phyloP scores from a whole-genome alignment of 805 yeast genomes.

The Alloascoidea africana region DNA sequence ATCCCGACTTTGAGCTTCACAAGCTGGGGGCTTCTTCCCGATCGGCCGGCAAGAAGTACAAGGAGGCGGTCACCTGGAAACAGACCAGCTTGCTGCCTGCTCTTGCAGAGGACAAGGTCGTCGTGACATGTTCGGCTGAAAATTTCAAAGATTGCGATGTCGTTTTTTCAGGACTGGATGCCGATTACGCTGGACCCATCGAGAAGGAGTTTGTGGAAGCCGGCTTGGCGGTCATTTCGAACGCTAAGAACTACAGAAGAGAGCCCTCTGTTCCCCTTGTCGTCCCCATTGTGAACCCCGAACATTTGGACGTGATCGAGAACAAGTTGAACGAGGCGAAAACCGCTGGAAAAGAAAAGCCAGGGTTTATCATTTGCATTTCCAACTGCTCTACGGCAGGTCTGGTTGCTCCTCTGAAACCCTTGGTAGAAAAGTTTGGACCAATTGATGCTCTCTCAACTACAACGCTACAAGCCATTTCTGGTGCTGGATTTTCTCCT shows the following conservation, averaged over 20 bases:
- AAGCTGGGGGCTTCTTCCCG: constrained; percentile 88
- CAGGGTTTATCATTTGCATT: constrained; percentile 86
- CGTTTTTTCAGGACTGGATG: constrained; percentile 88
- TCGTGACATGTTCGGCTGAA: constrained; percentile 64
- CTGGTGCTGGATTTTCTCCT: constrained; percentile 97
- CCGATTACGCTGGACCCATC: constrained; percentile 85
- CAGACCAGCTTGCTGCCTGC: constrained; percentile 77
- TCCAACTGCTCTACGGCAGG: constrained; percentile 99
- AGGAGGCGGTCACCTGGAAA: constrained; percentile 86
- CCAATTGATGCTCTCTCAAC: constrained; percentile 79
- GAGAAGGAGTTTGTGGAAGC: constrained; percentile 72
- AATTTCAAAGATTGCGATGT: constrained; percentile 81
- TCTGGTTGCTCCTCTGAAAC: constrained; percentile 89
- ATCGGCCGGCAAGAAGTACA: constrained; percentile 82
- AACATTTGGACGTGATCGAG: constrained; percentile 66
- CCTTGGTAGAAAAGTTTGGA: constrained; percentile 81
- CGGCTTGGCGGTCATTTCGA: constrained; percentile 78
- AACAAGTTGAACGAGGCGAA: constrained; percentile 38
- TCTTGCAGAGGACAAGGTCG: constrained; percentile 42
- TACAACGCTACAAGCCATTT: constrained; percentile 91
- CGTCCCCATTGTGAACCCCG: constrained; percentile 91
- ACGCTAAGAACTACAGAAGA: constrained; percentile 93
- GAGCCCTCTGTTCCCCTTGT: constrained; percentile 76
- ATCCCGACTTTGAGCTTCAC: constrained; percentile 77
- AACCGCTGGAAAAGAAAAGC: constrained; percentile 36